Evolutionary conservation across 208 protist species (phyloP).

Genomic region (Trypanosoma theileri): DNA sequence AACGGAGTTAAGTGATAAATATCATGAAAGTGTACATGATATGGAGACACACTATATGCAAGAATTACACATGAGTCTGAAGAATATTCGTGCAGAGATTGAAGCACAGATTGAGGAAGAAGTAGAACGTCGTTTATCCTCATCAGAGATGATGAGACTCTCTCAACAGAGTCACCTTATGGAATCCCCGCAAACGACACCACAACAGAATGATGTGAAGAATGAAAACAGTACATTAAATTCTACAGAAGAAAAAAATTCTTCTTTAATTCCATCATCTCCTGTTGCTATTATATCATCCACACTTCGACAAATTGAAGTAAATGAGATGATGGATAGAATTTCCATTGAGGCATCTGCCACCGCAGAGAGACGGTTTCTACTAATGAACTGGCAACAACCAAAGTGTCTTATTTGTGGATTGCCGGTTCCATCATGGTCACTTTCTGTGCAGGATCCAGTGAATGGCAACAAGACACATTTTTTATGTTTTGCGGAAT

Average conservation of each 20-base stretch:
- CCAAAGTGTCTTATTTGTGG: slow-evolving; percentile 8
- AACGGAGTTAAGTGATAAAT: not conserved
- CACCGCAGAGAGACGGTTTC: slow-evolving; percentile 1
- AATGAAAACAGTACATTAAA: not conserved
- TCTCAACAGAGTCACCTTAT: too few species aligned
- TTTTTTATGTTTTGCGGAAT: slow-evolving; percentile 4
- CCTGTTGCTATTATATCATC: too few species aligned
- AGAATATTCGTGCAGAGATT: not conserved
- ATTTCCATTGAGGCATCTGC: slow-evolving; percentile 15
- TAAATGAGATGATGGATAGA: not conserved
- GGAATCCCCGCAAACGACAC: too few species aligned
- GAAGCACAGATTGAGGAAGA: not conserved
- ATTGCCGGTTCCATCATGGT: not conserved
- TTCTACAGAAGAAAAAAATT: not conserved
- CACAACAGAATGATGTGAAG: not conserved
- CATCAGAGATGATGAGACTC: not conserved
- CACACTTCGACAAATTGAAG: not conserved
- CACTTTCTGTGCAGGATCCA: not conserved
- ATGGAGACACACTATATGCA: not conserved
- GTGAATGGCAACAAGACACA: slow-evolving; percentile 1
- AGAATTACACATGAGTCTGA: not conserved
- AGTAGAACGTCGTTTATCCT: not conserved
- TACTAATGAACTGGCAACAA: not conserved
- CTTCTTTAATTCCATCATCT: not conserved
- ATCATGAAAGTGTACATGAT: not conserved